phyloP scores from a whole-genome alignment of 1,284 basidiomycete species.

The Ustilago nuda region DNA sequence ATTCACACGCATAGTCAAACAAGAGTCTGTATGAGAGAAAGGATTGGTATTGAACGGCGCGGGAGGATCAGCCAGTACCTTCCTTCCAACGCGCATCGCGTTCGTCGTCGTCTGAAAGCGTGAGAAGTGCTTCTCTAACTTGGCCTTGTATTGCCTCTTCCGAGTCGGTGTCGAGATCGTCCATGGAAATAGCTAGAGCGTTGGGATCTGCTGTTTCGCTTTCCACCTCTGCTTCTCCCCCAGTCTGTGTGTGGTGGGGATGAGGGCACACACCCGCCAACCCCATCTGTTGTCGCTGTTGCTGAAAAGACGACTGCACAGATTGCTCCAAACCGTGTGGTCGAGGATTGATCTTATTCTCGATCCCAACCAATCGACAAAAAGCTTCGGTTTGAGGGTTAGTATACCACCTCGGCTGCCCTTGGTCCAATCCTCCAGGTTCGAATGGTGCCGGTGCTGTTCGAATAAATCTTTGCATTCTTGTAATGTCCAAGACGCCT shows the following conservation, averaged over 20 bases:
- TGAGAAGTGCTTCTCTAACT: conserved; percentile 2
- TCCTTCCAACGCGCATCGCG: conserved; percentile 50
- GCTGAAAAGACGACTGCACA: not conserved
- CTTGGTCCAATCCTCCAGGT: conserved; percentile 67
- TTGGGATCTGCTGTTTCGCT: conserved; percentile 27
- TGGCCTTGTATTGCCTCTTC: not conserved
- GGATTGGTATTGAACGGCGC: not conserved
- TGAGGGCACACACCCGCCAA: not conserved
- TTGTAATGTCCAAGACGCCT: conserved; percentile 29
- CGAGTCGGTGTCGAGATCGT: conserved; percentile 21
- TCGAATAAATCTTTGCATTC: conserved; percentile 52
- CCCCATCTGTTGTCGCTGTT: not conserved
- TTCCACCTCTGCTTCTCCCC: not conserved
- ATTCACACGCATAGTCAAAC: too few relatives aligned
- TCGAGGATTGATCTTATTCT: conserved; percentile 72
- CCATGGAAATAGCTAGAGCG: conserved; percentile 37
- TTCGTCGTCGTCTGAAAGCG: conserved; percentile 38
- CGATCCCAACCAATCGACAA: conserved; percentile 80
- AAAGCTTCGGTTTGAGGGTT: conserved; percentile 93
- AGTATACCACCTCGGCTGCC: conserved; percentile 77
- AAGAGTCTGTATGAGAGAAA: not conserved
- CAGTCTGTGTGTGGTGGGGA: not conserved
- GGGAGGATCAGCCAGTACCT: conserved; percentile 36
- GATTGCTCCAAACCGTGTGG: not conserved
- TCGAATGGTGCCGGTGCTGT: conserved; percentile 71